Conservation (phyloP, 768 basidiomycete genomes). For the Amanita pseudoporphyria region DNA sequence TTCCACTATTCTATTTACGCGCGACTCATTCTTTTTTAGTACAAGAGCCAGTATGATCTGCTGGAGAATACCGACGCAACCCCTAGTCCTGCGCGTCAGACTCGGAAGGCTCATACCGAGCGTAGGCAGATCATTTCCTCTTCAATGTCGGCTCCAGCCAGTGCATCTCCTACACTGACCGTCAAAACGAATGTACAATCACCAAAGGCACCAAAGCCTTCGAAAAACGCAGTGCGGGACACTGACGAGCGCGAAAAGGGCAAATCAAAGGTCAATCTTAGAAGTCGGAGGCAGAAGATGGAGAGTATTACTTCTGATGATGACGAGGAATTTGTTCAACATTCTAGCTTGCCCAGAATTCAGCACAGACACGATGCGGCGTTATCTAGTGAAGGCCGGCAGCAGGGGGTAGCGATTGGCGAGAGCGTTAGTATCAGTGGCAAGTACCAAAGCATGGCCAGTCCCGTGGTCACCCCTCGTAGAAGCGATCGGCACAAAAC, state of each 20-base stretch:
- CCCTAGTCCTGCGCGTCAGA: slow-evolving; percentile 45
- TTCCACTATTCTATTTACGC: background rate
- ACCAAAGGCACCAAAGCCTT: background rate
- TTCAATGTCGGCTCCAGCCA: slow-evolving; percentile 17
- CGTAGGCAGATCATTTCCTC: slow-evolving; percentile 34
- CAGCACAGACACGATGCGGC: background rate
- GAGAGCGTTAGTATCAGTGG: background rate
- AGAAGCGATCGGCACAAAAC: slow-evolving; percentile 13
- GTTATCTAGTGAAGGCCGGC: background rate
- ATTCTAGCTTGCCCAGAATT: background rate
- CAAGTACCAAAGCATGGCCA: background rate
- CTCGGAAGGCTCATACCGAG: slow-evolving; percentile 49
- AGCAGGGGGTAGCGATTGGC: background rate
- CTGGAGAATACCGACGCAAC: slow-evolving; percentile 34
- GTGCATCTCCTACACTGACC: slow-evolving; percentile 10
- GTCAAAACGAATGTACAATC: background rate
- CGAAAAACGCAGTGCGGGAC: slow-evolving; percentile 22
- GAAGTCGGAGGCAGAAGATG: slow-evolving; percentile 13
- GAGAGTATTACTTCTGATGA: slow-evolving; percentile 8
- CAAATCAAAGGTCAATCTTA: slow-evolving; percentile 23
- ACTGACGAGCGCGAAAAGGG: slow-evolving; percentile 11
- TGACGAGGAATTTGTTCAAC: background rate
- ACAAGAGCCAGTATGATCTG: slow-evolving; percentile 53
- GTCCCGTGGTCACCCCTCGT: background rate
- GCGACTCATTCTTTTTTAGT: slow-evolving; percentile 27